A percentile compares a stretch with the other conserved stretches of the same genome.
These are phyloP conservation scores for Athelia psychrophila DNA, from an alignment of 1,284 basidiomycete genomes.

Conservation along the genomic window DNA sequence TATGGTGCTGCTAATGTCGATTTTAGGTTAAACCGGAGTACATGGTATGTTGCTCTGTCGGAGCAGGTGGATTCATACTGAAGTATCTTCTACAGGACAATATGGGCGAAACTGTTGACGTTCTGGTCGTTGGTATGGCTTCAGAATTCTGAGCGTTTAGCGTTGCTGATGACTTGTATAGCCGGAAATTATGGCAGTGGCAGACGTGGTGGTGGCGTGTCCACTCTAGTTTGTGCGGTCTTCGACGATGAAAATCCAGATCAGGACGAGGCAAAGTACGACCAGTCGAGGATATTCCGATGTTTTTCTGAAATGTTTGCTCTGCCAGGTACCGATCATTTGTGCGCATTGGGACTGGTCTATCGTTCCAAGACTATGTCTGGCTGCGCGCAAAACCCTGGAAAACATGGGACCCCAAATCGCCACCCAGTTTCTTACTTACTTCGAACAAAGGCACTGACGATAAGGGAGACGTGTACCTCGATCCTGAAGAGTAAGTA, in stretches of 20 bases:
- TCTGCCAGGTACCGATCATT: slow-evolving; percentile 69
- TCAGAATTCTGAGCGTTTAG: neutral
- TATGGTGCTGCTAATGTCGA: slow-evolving; percentile 1
- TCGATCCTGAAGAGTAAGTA: slow-evolving; percentile 75
- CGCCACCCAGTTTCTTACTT: slow-evolving; percentile 60
- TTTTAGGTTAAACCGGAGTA: slow-evolving; percentile 86
- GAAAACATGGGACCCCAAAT: slow-evolving; percentile 68
- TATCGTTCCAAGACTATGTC: slow-evolving; percentile 81
- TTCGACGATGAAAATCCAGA: slow-evolving; percentile 60
- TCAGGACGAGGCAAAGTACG: slow-evolving; percentile 63
- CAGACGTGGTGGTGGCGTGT: slow-evolving; percentile 76
- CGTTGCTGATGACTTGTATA: slow-evolving; percentile 20
- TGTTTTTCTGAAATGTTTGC: slow-evolving; percentile 6
- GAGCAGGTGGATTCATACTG: neutral
- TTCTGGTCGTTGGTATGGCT: slow-evolving; percentile 76
- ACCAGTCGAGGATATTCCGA: neutral
- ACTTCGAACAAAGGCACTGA: slow-evolving; percentile 59
- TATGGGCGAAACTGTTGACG: slow-evolving; percentile 86
- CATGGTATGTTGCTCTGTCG: slow-evolving; percentile 51
- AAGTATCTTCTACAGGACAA: slow-evolving; percentile 55
- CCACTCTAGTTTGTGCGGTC: slow-evolving; percentile 75
- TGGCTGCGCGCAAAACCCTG: slow-evolving; percentile 77
- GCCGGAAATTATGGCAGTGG: slow-evolving; percentile 75
- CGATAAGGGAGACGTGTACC: slow-evolving; percentile 79
- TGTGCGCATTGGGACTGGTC: slow-evolving; percentile 83